phyloP scores from a whole-genome alignment of 768 basidiomycete species.

The Dacryopinax primogenitus region DNA sequence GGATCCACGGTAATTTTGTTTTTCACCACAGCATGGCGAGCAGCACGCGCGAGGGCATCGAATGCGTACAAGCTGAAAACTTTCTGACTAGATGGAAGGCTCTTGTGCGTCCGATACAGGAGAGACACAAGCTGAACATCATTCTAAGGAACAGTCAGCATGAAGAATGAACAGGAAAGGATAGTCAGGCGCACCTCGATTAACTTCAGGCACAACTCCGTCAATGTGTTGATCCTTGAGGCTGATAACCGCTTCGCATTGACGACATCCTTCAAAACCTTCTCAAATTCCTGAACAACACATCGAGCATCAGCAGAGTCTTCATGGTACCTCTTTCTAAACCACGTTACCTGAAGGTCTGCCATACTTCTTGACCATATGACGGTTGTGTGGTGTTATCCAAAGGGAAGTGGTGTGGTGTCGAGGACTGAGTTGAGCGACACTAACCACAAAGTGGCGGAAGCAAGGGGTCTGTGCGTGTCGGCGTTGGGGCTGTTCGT shows the following conservation, averaged over 20 bases:
- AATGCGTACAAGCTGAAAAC: slow-evolving; percentile 85
- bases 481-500: not conserved
- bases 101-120: slow-evolving; percentile 80
- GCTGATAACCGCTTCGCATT: slow-evolving; percentile 71
- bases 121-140: slow-evolving; percentile 80
- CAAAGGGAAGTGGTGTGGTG: not conserved
- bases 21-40: slow-evolving; percentile 54
- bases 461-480: not conserved
- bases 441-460: not conserved
- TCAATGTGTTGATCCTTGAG: slow-evolving; percentile 69
- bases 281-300: slow-evolving; percentile 57
- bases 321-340: not conserved
- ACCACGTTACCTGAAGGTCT: not conserved
- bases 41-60: slow-evolving; percentile 82
- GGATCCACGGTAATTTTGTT: slow-evolving; percentile 44
- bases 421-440: not conserved
- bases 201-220: slow-evolving; percentile 60
- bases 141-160: slow-evolving; percentile 33
- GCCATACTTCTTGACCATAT: not conserved
- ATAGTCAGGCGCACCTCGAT: slow-evolving; percentile 47
- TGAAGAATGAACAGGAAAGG: not conserved
- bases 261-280: slow-evolving; percentile 67
- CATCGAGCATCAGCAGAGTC: not conserved
- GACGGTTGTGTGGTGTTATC: too few species aligned
- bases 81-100: slow-evolving; percentile 53